These are phyloP conservation scores for Boletus insuetus DNA, from an alignment of 768 basidiomycete species.

Conservation along the genomic window DNA sequence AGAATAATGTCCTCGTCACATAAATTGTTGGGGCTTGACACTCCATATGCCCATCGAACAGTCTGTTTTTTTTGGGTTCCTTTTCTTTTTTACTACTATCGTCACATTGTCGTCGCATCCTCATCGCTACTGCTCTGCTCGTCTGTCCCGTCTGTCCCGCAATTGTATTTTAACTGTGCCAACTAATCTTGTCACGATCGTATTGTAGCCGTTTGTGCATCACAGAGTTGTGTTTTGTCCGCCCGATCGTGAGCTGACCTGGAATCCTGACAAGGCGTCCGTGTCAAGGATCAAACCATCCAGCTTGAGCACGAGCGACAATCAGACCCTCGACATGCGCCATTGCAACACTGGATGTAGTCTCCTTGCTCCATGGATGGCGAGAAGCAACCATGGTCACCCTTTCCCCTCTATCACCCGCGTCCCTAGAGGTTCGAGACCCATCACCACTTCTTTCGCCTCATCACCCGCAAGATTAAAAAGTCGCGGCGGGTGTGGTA, in stretches of 20 bases:
- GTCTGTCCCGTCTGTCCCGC: constrained; percentile 10
- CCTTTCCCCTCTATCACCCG: constrained; percentile 5
- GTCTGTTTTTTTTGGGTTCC: not conserved
- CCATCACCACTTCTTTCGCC: constrained; percentile 4
- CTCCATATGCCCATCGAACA: constrained; percentile 4
- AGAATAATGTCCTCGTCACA: not conserved
- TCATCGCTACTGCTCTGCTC: constrained; percentile 6
- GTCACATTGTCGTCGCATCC: constrained; percentile 10
- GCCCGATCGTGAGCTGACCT: constrained; percentile 6
- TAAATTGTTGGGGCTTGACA: constrained; percentile 19
- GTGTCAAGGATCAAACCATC: constrained; percentile 11
- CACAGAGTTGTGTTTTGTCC: constrained; percentile 18
- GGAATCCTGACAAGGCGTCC: constrained; percentile 18
- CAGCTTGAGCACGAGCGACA: not conserved
- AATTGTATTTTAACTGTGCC: constrained; percentile 16
- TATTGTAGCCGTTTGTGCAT: constrained; percentile 7
- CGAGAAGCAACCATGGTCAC: not conserved
- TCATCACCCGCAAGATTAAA: constrained; percentile 19
- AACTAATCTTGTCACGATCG: constrained; percentile 14
- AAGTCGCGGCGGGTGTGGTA: constrained; percentile 10
- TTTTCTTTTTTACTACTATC: constrained; percentile 2
- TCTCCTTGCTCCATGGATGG: constrained; percentile 7
- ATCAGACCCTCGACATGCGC: constrained; percentile 15
- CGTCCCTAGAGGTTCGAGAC: constrained; percentile 12
- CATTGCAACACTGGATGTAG: not conserved